Percentiles rank a stretch among this genome's conserved stretches.
Conservation (phyloP, 2,329 filamentous ascomycete genomes). For the Pestalotiopsis sp. region DNA sequence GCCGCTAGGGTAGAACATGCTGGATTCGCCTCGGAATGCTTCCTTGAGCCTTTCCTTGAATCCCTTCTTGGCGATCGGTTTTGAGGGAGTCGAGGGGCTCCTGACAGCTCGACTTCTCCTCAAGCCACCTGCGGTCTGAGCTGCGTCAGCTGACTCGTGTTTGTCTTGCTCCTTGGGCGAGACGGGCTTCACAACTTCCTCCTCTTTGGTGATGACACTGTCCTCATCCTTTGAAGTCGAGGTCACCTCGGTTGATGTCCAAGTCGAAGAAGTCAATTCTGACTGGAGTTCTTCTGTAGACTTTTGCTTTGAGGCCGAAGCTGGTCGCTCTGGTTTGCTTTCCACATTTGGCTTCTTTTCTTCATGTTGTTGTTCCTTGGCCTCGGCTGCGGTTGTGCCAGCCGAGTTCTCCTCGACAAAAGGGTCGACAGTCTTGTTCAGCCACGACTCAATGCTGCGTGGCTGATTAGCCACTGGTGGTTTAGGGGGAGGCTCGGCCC, state of each 20-base stretch:
- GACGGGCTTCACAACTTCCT: not conserved
- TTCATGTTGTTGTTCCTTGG: slow-evolving; percentile 31
- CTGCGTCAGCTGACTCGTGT: slow-evolving; percentile 31
- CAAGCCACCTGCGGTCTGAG: slow-evolving; percentile 40
- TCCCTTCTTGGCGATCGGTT: slow-evolving; percentile 47
- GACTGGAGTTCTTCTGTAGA: slow-evolving; percentile 17
- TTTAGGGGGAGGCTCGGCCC: slow-evolving; percentile 54
- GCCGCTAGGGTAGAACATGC: slow-evolving; percentile 49
- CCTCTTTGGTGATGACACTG: slow-evolving; percentile 7
- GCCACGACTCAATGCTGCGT: slow-evolving; percentile 66
- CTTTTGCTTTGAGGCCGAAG: slow-evolving; percentile 20
- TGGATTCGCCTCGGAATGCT: slow-evolving; percentile 65
- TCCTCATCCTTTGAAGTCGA: slow-evolving; percentile 15
- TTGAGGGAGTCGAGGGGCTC: slow-evolving; percentile 49
- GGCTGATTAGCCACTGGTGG: slow-evolving; percentile 54
- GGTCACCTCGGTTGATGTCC: not conserved
- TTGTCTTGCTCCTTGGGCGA: slow-evolving; percentile 18
- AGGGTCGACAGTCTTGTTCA: slow-evolving; percentile 63
- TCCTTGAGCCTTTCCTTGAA: slow-evolving; percentile 62
- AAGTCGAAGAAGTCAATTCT: not conserved
- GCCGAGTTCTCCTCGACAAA: slow-evolving; percentile 49
- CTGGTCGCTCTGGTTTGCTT: slow-evolving; percentile 26
- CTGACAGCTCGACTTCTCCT: slow-evolving; percentile 60
- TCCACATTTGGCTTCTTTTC: slow-evolving; percentile 38
- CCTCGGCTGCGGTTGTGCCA: slow-evolving; percentile 16